Percentiles rank a stretch among this genome's conserved stretches.
Evolutionary conservation across 2,329 filamentous ascomycete genomes (phyloP).

Genomic region (Fonsecaea erecta): DNA sequence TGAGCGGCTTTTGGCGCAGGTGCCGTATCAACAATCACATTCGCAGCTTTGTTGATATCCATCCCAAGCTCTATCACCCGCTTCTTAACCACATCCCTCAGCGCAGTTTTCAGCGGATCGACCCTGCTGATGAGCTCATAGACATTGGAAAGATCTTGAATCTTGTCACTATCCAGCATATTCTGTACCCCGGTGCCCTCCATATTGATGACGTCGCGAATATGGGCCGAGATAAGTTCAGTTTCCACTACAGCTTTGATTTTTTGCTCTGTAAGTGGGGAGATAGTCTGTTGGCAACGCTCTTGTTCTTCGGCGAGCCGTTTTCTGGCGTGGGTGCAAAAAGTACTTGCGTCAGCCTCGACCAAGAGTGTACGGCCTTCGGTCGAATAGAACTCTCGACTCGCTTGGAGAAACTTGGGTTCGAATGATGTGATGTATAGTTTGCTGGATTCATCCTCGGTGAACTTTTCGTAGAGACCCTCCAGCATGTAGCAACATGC

Average conservation of each 20-base stretch:
- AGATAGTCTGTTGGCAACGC: constrained; percentile 81
- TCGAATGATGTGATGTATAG: constrained; percentile 87
- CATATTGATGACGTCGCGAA: constrained; percentile 80
- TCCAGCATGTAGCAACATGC: constrained; percentile 90
- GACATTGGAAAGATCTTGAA: constrained; percentile 77
- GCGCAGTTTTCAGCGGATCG: constrained; percentile 71
- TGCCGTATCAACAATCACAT: constrained; percentile 60
- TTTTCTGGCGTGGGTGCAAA: constrained; percentile 75
- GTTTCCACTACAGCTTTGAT: constrained; percentile 78
- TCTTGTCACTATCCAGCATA: constrained; percentile 89
- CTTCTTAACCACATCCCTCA: constrained; percentile 72
- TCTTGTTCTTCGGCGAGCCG: constrained; percentile 80
- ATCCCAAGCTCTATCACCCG: constrained; percentile 79
- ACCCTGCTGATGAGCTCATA: constrained; percentile 80
- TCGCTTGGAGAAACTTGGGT: constrained; percentile 72
- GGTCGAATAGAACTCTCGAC: constrained; percentile 71
- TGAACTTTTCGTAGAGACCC: constrained; percentile 78
- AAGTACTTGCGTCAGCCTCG: constrained; percentile 78
- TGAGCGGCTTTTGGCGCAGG: constrained; percentile 51
- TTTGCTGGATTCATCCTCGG: constrained; percentile 76
- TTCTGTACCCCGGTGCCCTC: constrained; percentile 80
- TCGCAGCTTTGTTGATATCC: constrained; percentile 74
- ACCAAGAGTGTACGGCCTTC: constrained; percentile 77
- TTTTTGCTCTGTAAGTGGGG: constrained; percentile 71
- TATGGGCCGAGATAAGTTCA: constrained; percentile 75